A percentile compares a stretch with the other conserved stretches of the same genome.
Conservation (phyloP, 805 yeast species). For the Pichia occidentalis region DNA sequence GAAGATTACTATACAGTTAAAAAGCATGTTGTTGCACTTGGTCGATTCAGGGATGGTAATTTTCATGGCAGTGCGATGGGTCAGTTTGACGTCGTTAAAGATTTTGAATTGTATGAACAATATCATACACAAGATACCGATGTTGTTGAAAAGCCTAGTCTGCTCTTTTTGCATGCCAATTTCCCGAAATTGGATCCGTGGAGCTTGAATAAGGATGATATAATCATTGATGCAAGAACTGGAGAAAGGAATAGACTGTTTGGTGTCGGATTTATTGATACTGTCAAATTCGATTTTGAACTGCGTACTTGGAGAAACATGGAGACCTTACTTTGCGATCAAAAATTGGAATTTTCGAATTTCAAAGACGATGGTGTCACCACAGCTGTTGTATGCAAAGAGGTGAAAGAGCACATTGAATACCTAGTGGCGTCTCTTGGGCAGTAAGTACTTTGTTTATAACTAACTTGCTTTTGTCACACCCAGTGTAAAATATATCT, state of each 20-base stretch:
- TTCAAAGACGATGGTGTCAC: background rate
- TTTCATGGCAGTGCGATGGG: conserved; percentile 71
- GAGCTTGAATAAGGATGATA: conserved; percentile 36
- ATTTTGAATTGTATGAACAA: conserved; percentile 33
- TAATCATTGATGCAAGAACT: conserved; percentile 31
- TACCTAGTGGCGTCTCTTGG: too few relatives aligned
- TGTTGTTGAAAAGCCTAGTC: conserved; percentile 26
- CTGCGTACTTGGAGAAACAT: conserved; percentile 50
- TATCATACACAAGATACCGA: conserved; percentile 19
- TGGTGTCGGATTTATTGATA: conserved; percentile 45
- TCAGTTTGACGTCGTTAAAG: conserved; percentile 64
- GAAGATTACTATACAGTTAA: conserved; percentile 57
- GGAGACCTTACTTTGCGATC: conserved; percentile 47
- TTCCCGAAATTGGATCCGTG: conserved; percentile 63
- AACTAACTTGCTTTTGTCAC: too few relatives aligned
- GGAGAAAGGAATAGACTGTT: conserved; percentile 49
- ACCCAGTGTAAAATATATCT: too few relatives aligned
- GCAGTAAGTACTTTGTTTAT: too few relatives aligned
- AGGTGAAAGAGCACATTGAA: background rate
- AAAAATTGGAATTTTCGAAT: background rate
- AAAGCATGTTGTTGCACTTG: conserved; percentile 48
- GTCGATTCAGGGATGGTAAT: too few relatives aligned
- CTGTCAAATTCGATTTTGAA: conserved; percentile 50
- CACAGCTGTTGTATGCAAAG: background rate
- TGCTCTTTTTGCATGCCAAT: conserved; percentile 58